Conservation (phyloP, 208 protist species). For the Paratrypanosoma confusum region DNA sequence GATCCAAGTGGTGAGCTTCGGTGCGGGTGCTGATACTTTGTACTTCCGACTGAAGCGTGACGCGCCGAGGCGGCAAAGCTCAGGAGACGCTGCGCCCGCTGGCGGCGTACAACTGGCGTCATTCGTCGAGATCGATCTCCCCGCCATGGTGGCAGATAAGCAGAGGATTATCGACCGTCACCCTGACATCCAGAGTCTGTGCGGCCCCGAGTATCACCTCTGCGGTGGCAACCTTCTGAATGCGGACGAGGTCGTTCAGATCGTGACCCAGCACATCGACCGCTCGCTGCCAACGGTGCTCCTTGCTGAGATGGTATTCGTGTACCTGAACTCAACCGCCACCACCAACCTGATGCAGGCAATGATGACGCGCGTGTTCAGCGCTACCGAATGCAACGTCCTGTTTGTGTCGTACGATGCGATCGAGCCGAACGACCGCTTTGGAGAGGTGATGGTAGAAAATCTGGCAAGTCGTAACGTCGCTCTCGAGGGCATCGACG, state of each 20-base stretch:
- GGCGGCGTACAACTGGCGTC: conserved; percentile 37
- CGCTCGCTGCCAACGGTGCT: conserved; percentile 59
- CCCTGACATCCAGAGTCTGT: conserved; percentile 15
- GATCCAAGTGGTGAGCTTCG: conserved; percentile 82
- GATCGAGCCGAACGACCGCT: conserved; percentile 78
- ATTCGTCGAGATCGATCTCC: conserved; percentile 77
- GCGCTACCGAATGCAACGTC: conserved; percentile 17
- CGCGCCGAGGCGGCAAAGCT: no score
- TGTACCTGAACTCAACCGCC: conserved; percentile 68
- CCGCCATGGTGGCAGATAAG: conserved; percentile 72
- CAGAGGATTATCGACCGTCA: conserved; percentile 38
- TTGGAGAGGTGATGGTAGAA: conserved; percentile 82
- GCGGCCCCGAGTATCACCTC: conserved; percentile 43
- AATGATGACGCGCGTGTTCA: conserved; percentile 44
- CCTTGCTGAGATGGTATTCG: conserved; percentile 84
- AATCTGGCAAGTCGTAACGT: conserved; percentile 53
- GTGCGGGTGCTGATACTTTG: conserved; percentile 81
- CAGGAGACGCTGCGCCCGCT: no score
- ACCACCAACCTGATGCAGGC: conserved; percentile 49
- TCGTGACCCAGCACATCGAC: conserved; percentile 32
- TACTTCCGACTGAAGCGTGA: conserved; percentile 71
- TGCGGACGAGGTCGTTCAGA: conserved; percentile 21
- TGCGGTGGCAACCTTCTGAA: conserved; percentile 50
- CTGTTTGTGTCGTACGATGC: conserved; percentile 78
- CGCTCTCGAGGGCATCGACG: conserved; percentile 54